These are phyloP conservation scores for Eimeria falciformis DNA, from an alignment of 169 alveolate genomes.

Conservation along the genomic window DNA sequence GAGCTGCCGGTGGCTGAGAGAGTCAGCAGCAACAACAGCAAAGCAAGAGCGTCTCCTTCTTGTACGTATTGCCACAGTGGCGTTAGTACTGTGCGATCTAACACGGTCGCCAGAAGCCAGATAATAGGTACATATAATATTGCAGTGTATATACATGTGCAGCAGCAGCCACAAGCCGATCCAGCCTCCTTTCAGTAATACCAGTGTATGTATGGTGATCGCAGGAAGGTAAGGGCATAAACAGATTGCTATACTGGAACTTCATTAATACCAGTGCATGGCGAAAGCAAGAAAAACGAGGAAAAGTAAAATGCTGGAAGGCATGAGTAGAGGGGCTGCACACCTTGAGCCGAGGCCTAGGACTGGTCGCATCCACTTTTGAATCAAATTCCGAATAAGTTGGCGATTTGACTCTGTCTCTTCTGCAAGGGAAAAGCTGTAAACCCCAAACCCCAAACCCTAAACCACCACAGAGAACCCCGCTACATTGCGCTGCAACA, in stretches of 20 bases:
- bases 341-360: conserved; percentile 71
- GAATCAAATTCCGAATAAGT: conserved; percentile 62
- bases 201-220: too few species aligned
- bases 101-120: too few species aligned
- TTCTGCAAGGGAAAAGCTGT: neutral
- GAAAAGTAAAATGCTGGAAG: neutral
- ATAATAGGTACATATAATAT: neutral
- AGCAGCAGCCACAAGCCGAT: neutral
- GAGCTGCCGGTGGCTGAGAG: conserved; percentile 60
- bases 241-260: too few species aligned
- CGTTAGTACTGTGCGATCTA: too few species aligned
- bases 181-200: too few species aligned
- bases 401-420: conserved; percentile 66
- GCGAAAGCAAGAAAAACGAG: neutral
- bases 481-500: too few species aligned
- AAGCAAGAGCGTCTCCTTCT: neutral
- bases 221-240: too few species aligned
- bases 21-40: neutral
- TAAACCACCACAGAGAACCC: neutral
- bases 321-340: neutral
- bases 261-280: too few species aligned
- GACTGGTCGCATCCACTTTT: conserved; percentile 71
- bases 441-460: neutral
- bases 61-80: too few species aligned
- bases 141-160: neutral